These are phyloP conservation scores for Aureobasidium sp. DNA, from an alignment of 2,329 filamentous ascomycete genomes.

Conservation along the genomic window DNA sequence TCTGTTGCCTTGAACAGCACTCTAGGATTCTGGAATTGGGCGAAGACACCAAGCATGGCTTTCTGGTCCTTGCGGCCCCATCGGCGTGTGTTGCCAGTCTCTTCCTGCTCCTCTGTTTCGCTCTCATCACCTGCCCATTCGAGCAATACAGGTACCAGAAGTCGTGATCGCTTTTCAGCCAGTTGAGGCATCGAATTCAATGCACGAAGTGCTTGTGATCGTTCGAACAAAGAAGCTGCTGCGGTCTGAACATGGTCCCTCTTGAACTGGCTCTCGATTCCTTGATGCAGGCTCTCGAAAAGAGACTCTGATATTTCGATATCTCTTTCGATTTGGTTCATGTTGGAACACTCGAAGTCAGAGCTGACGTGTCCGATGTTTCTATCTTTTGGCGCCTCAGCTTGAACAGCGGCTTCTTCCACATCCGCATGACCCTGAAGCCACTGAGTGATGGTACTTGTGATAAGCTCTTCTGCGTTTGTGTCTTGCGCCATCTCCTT, in stretches of 20 bases:
- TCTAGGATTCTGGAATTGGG: conserved; percentile 77
- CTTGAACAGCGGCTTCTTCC: conserved; percentile 30
- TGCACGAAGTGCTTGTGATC: conserved; percentile 73
- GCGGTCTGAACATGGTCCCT: conserved; percentile 52
- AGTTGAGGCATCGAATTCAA: conserved; percentile 65
- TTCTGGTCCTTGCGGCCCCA: conserved; percentile 81
- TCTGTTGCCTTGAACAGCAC: conserved; percentile 71
- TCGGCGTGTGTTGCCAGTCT: conserved; percentile 18
- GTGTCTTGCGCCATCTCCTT: conserved; percentile 66
- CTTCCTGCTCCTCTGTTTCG: conserved; percentile 9
- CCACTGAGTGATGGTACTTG: conserved; percentile 71
- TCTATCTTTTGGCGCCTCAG: conserved; percentile 8
- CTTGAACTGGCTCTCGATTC: conserved; percentile 59
- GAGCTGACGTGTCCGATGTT: conserved; percentile 41
- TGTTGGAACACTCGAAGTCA: conserved; percentile 79
- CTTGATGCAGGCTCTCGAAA: conserved; percentile 42
- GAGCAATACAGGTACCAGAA: conserved; percentile 78
- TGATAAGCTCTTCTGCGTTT: conserved; percentile 64
- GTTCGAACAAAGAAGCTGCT: conserved; percentile 49
- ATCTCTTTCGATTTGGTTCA: conserved; percentile 46
- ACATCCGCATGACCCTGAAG: conserved; percentile 42
- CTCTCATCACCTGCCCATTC: conserved; percentile 55
- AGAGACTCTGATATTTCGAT: conserved; percentile 9
- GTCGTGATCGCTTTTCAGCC: conserved; percentile 79
- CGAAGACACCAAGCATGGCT: conserved; percentile 71